Evolutionary conservation across 768 basidiomycete species (phyloP).

Genomic region (Kwoniella botswanensis): DNA sequence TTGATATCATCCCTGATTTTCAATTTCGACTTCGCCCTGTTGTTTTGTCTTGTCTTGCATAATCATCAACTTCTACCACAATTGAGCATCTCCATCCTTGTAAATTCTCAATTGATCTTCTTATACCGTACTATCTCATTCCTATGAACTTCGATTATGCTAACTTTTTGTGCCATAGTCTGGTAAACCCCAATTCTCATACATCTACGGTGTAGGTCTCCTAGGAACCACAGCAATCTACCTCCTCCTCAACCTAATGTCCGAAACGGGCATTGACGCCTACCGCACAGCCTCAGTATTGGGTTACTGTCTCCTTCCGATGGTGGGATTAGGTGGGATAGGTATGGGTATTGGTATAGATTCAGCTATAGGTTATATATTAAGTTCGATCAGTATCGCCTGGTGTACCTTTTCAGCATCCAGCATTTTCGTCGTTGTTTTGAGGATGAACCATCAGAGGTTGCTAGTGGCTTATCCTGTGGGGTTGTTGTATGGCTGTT

Average conservation of each 20-base stretch:
- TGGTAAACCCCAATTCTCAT: constrained; percentile 97
- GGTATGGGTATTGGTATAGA: constrained; percentile 86
- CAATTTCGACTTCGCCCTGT: too few relatives aligned
- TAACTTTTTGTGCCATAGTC: too few relatives aligned
- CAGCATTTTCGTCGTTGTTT: constrained; percentile 90
- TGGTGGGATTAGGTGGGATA: constrained; percentile 90
- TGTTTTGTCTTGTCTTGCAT: too few relatives aligned
- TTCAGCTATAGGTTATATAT: constrained; percentile 79
- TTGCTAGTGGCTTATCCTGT: constrained; percentile 96
- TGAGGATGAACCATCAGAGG: constrained; percentile 94
- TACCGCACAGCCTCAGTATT: constrained; percentile 89
- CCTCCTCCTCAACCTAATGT: constrained; percentile 95
- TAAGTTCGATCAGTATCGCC: constrained; percentile 79
- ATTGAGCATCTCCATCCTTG: too few relatives aligned
- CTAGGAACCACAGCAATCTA: constrained; percentile 91
- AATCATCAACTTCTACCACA: too few relatives aligned
- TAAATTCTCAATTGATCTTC: too few relatives aligned
- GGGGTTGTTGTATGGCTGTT: constrained; percentile 90
- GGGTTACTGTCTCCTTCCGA: constrained; percentile 93
- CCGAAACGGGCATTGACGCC: constrained; percentile 89
- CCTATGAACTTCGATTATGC: too few relatives aligned
- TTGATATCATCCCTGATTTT: too few relatives aligned
- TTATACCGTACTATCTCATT: too few relatives aligned
- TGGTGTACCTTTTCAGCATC: constrained; percentile 99
- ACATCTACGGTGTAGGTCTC: constrained; percentile 97